Conservation (phyloP, 768 basidiomycete species). For the Psilocybe cyanescens region DNA sequence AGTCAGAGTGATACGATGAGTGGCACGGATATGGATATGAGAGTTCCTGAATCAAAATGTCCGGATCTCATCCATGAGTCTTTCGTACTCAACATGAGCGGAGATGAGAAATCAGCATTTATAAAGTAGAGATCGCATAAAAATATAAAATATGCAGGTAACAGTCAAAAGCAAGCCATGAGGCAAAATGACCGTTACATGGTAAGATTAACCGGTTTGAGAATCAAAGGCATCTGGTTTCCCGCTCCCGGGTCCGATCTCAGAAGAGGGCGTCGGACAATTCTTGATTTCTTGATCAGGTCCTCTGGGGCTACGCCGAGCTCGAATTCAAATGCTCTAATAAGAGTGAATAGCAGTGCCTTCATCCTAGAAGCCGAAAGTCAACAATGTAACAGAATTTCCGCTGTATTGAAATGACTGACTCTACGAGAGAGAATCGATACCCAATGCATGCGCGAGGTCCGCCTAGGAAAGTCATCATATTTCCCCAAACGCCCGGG, state of each 20-base stretch:
- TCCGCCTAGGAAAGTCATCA: constrained; percentile 67
- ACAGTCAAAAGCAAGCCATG: too few relatives aligned
- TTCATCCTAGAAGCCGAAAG: constrained; percentile 27
- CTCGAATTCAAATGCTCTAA: constrained; percentile 50
- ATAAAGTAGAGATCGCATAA: too few relatives aligned
- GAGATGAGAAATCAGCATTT: too few relatives aligned
- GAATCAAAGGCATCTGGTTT: constrained; percentile 50
- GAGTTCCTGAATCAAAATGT: too few relatives aligned
- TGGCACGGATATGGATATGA: too few relatives aligned
- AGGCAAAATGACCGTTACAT: too few relatives aligned
- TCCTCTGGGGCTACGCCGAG: constrained; percentile 46
- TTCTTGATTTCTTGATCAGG: constrained; percentile 31
- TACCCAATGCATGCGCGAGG: constrained; percentile 71
- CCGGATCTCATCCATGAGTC: too few relatives aligned
- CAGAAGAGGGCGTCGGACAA: constrained; percentile 51
- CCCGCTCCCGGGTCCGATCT: constrained; percentile 43
- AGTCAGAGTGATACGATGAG: too few relatives aligned
- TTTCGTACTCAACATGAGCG: too few relatives aligned
- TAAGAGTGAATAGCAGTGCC: constrained; percentile 32
- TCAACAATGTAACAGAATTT: background rate
- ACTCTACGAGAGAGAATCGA: constrained; percentile 66
- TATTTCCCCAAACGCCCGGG: constrained; percentile 65
- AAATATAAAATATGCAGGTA: too few relatives aligned
- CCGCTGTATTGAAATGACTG: constrained; percentile 22
- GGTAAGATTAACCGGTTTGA: constrained; percentile 28